A percentile compares a stretch with the other conserved stretches of the same genome.
These are phyloP conservation scores for Grosmannia penicillata DNA, from an alignment of 2,329 filamentous ascomycete genomes.

Conservation along the genomic window DNA sequence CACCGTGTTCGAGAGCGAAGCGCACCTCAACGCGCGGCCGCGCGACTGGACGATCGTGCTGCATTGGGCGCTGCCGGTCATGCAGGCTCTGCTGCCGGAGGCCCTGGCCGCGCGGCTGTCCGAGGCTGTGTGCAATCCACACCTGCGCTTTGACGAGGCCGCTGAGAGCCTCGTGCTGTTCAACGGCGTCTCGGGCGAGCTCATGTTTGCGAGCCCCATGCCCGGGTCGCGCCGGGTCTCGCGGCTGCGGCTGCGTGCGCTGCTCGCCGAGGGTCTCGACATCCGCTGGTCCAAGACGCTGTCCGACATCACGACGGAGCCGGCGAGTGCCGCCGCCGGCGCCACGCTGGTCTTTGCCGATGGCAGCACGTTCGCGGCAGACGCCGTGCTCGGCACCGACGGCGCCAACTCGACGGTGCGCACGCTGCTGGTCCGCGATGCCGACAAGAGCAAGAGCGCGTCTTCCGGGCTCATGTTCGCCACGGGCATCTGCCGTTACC, in stretches of 20 bases:
- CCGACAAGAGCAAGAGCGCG: constrained; percentile 12
- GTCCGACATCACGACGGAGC: neutral
- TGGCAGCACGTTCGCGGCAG: constrained; percentile 10
- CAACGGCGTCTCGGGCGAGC: constrained; percentile 20
- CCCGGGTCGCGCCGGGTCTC: constrained; percentile 20
- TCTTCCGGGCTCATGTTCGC: constrained; percentile 18
- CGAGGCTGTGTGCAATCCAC: constrained; percentile 19
- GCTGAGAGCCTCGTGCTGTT: constrained; percentile 18
- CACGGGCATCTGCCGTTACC: constrained; percentile 12
- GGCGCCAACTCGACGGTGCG: constrained; percentile 17
- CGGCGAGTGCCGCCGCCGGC: neutral
- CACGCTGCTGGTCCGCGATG: constrained; percentile 15
- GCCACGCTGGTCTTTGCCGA: constrained; percentile 15
- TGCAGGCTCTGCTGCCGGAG: constrained; percentile 19
- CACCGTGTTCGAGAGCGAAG: constrained; percentile 18
- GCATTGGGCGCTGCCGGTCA: constrained; percentile 23
- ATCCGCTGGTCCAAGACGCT: constrained; percentile 17
- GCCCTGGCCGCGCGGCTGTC: constrained; percentile 16
- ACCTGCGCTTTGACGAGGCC: constrained; percentile 16
- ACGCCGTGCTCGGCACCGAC: constrained; percentile 19
- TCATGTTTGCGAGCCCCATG: constrained; percentile 19
- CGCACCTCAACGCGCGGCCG: constrained; percentile 13
- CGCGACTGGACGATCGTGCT: constrained; percentile 25
- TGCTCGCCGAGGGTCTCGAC: constrained; percentile 18
- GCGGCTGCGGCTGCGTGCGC: constrained; percentile 17